Conservation (phyloP, 2,329 filamentous ascomycete species). For the Paramyrothecium sp. region DNA sequence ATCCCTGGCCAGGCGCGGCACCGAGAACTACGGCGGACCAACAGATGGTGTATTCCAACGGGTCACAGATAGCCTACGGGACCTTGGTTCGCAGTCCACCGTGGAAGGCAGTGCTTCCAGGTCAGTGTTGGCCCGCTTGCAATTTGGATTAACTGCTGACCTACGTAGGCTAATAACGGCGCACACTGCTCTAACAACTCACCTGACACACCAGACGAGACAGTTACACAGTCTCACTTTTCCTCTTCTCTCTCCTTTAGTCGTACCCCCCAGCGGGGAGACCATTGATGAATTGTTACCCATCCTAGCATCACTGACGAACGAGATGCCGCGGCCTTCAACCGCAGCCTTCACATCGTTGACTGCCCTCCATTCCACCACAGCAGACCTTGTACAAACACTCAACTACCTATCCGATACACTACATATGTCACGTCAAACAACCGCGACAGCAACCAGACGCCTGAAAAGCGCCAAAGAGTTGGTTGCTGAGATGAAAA, state of each 20-base stretch:
- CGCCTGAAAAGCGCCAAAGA: slow-evolving; percentile 80
- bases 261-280: slow-evolving; percentile 60
- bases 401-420: slow-evolving; percentile 87
- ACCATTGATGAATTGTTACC: slow-evolving; percentile 69
- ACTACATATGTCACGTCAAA: slow-evolving; percentile 90
- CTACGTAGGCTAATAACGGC: slow-evolving; percentile 66
- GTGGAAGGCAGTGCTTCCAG: slow-evolving; percentile 72
- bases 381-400: slow-evolving; percentile 72
- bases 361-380: slow-evolving; percentile 66
- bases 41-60: slow-evolving; percentile 66
- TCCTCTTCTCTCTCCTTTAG: slow-evolving; percentile 67
- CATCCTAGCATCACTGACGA: slow-evolving; percentile 62
- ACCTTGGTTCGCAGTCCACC: slow-evolving; percentile 70
- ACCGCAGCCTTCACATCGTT: slow-evolving; percentile 65
- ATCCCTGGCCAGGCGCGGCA: slow-evolving; percentile 63
- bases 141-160: background rate
- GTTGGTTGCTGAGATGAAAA: slow-evolving; percentile 79
- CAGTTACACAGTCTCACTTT: slow-evolving; percentile 73
- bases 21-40: slow-evolving; percentile 64
- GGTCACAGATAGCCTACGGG: slow-evolving; percentile 67
- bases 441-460: slow-evolving; percentile 76
- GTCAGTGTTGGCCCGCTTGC: slow-evolving; percentile 36
- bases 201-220: slow-evolving; percentile 73
- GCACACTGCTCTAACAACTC: slow-evolving; percentile 71
- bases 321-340: slow-evolving; percentile 64